These are phyloP conservation scores for Tephrocybe sp. DNA, from an alignment of 768 basidiomycete genomes.

Conservation along the genomic window DNA sequence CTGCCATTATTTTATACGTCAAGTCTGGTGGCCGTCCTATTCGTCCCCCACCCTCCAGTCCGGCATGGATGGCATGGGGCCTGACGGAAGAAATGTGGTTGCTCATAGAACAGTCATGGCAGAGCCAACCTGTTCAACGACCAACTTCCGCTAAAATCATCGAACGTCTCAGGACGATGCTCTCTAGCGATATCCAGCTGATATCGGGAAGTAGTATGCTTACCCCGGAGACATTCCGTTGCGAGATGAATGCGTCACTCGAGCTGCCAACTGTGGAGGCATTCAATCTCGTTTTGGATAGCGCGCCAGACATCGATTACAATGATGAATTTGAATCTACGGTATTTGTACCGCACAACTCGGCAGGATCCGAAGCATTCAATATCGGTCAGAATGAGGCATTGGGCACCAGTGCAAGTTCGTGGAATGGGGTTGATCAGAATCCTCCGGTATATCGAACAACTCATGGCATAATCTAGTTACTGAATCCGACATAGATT, in stretches of 20 bases:
- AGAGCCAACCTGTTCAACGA: not conserved
- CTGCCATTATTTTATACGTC: not conserved
- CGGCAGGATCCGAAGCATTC: slow-evolving; percentile 23
- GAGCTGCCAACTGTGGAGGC: too few species aligned
- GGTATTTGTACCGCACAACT: too few species aligned
- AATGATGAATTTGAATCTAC: too few species aligned
- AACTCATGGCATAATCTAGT: not conserved
- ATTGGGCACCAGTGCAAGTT: slow-evolving; percentile 43
- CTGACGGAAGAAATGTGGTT: slow-evolving; percentile 1
- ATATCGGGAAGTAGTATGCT: not conserved
- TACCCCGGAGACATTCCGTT: not conserved
- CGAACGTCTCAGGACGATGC: not conserved
- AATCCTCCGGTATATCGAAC: slow-evolving; percentile 76
- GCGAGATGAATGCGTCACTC: not conserved
- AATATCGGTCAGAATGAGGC: slow-evolving; percentile 19
- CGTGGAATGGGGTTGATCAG: slow-evolving; percentile 66
- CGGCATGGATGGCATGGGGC: not conserved
- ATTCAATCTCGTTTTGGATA: too few species aligned
- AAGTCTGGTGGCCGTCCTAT: not conserved
- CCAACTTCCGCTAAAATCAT: not conserved
- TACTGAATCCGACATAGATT: slow-evolving; percentile 47
- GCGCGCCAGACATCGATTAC: too few species aligned
- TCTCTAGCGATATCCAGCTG: not conserved
- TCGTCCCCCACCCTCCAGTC: not conserved
- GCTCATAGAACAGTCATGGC: slow-evolving; percentile 2